Percentiles rank a stretch among this genome's conserved stretches.
Evolutionary conservation across 2,329 filamentous ascomycete species (phyloP).

Genomic region (Exophiala mesophila): DNA sequence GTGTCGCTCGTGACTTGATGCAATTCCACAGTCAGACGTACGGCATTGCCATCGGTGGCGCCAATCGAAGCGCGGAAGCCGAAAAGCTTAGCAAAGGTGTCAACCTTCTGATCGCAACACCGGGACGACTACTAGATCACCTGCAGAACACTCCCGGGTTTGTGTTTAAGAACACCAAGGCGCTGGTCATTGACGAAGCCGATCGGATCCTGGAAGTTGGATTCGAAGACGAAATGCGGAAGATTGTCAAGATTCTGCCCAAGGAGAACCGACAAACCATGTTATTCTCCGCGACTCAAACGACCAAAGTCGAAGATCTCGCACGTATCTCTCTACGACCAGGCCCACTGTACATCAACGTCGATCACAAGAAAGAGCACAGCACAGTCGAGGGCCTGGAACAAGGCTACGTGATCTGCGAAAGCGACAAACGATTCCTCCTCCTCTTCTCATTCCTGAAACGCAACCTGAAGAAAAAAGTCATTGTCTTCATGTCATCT

Average conservation of each 20-base stretch:
- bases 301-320: conserved; percentile 95
- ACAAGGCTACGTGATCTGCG: conserved; percentile 92
- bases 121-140: conserved; percentile 87
- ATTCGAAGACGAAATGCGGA: conserved; percentile 97
- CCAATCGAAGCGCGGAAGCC: conserved; percentile 82
- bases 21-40: conserved; percentile 90
- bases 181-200: conserved; percentile 91
- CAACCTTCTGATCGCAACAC: conserved; percentile 90
- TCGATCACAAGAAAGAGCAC: conserved; percentile 82
- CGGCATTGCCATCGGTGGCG: conserved; percentile 92
- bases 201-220: conserved; percentile 91
- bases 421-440: conserved; percentile 88
- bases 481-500: conserved; percentile 92
- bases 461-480: conserved; percentile 89
- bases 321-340: conserved; percentile 87
- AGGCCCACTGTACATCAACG: conserved; percentile 93
- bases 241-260: conserved; percentile 91
- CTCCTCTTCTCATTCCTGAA: conserved; percentile 93
- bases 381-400: conserved; percentile 91
- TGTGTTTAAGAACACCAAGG: conserved; percentile 85
- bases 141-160: conserved; percentile 88
- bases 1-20: conserved; percentile 89
- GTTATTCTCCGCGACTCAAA: conserved; percentile 98
- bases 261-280: conserved; percentile 86
- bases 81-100: conserved; percentile 93